phyloP scores from a whole-genome alignment of 208 protist genomes.

The Leishmania tarentolae region DNA sequence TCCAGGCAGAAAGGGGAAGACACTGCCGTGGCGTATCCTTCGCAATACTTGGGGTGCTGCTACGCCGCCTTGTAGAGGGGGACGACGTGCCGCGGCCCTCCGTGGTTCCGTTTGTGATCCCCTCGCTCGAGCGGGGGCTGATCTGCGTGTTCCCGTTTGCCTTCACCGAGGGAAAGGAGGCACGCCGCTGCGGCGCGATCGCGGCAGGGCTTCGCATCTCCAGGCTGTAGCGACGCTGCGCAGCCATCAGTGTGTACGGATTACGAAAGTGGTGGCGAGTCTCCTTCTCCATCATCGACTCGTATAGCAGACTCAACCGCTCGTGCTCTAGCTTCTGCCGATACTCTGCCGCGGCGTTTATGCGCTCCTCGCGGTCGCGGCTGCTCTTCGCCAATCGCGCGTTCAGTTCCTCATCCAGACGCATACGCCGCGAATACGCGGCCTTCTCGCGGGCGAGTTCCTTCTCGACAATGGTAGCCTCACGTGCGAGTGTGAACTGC shows the following conservation, averaged over 20 bases:
- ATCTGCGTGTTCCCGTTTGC: background rate
- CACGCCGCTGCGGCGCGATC: slow-evolving; percentile 12
- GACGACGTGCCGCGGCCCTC: slow-evolving; percentile 12
- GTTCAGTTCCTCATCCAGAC: slow-evolving; percentile 13
- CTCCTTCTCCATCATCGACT: slow-evolving; percentile 30
- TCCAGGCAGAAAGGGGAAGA: slow-evolving; percentile 26
- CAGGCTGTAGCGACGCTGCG: slow-evolving; percentile 39
- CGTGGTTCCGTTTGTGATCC: background rate
- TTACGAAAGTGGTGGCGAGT: slow-evolving; percentile 26
- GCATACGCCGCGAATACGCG: slow-evolving; percentile 26
- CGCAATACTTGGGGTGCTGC: slow-evolving; percentile 19
- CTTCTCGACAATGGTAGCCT: slow-evolving; percentile 32
- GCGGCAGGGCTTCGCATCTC: background rate
- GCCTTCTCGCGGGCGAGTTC: slow-evolving; percentile 53
- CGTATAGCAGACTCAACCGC: slow-evolving; percentile 14
- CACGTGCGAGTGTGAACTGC: slow-evolving; percentile 32
- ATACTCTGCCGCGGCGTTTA: slow-evolving; percentile 24
- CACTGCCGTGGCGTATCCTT: slow-evolving; percentile 22
- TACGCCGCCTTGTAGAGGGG: background rate
- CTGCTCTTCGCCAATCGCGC: slow-evolving; percentile 17
- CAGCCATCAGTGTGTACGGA: slow-evolving; percentile 49
- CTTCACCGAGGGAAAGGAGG: background rate
- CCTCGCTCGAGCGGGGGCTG: background rate
- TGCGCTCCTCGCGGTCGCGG: slow-evolving; percentile 21
- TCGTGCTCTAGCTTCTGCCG: slow-evolving; percentile 42